Base-by-base conservation (phyloP, 2,329 filamentous ascomycete genomes). In the Escovopsis weberi region DNA sequence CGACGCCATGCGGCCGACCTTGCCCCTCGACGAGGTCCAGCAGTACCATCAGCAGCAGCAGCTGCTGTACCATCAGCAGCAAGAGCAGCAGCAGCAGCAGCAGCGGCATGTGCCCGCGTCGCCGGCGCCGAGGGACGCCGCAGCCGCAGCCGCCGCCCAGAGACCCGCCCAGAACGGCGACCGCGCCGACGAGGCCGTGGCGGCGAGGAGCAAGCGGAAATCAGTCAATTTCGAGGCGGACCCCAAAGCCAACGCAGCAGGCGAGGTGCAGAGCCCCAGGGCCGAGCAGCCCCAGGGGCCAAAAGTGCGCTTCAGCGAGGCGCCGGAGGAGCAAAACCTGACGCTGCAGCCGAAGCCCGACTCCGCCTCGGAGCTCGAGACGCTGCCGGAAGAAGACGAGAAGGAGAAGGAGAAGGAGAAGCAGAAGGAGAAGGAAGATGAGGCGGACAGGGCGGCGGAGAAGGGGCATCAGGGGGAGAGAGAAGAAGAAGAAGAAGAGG, bases 1-100 rank as follows among this genome's bases (percentile, higher is more conserved):
- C 30, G 88, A 95, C 57, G 91, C 89, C 23, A 63, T 74, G 52
- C 62, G 69, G 35, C 67, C 69, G 5, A 65, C 64, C 0, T 67
- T 67, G 8, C 56, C 56, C 8, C 54, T 50, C 46, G 61, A 66
- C 40, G 59, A 65, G 28, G 15, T 15, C 42, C 52, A 58, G 12
- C 37, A 15, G 15, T 15, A 15, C 15, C 28, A 30, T 30, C 28
- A 30, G 10, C 28, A 30, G 28, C 28, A 30, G 28, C 15, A 15
- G 15, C n/a, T n/a, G n/a, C n/a, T n/a, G 15, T 15, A 15, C 15
- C 28, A 30, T 30, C 28, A 30, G 10, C 28, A 30, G 28, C 28
- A 30, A 2, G 2, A 15, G 15, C 28, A 30, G 28, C 28, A 30
- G 6, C 28, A 30, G 28, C 28, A 30, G 28, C 28, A 30, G 28